These are phyloP conservation scores for Trametes meyenii DNA, from an alignment of 768 basidiomycete genomes.

Conservation along the genomic window DNA sequence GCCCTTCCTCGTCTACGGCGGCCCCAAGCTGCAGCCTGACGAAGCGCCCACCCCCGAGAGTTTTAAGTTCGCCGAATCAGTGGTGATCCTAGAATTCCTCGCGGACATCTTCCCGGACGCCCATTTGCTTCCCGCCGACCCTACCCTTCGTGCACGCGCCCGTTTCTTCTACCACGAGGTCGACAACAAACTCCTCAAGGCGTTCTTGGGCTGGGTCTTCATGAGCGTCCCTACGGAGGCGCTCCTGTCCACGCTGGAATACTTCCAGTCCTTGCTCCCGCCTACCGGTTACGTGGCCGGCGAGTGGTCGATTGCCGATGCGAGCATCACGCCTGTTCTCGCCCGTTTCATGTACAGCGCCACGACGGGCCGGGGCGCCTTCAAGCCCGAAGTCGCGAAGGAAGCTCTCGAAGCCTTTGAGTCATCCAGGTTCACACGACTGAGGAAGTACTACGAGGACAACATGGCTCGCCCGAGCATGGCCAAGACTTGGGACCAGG, in stretches of 20 bases:
- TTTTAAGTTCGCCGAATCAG: conserved; percentile 61
- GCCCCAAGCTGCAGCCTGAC: conserved; percentile 54
- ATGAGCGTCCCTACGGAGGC: conserved; percentile 42
- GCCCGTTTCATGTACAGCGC: conserved; percentile 47
- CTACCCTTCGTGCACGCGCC: conserved; percentile 54
- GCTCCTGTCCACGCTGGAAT: conserved; percentile 46
- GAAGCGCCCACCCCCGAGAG: conserved; percentile 57
- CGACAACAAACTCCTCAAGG: conserved; percentile 45
- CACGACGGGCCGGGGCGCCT: conserved; percentile 55
- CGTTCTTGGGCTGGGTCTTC: conserved; percentile 40
- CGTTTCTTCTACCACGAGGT: conserved; percentile 63
- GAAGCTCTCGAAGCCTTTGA: conserved; percentile 46
- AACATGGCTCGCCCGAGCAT: background rate
- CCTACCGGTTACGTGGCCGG: conserved; percentile 46
- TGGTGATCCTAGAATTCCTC: conserved; percentile 65
- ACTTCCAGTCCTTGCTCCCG: conserved; percentile 53
- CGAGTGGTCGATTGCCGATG: conserved; percentile 61
- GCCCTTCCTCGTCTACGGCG: conserved; percentile 62
- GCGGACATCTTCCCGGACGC: conserved; percentile 57
- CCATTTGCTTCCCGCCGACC: conserved; percentile 53
- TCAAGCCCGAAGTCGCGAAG: conserved; percentile 47
- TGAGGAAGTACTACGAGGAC: conserved; percentile 49
- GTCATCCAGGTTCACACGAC: conserved; percentile 48
- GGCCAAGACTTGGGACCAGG: background rate
- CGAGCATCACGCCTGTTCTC: conserved; percentile 59